Conservation (phyloP, 768 basidiomycete genomes). For the Hericium erinaceus region DNA sequence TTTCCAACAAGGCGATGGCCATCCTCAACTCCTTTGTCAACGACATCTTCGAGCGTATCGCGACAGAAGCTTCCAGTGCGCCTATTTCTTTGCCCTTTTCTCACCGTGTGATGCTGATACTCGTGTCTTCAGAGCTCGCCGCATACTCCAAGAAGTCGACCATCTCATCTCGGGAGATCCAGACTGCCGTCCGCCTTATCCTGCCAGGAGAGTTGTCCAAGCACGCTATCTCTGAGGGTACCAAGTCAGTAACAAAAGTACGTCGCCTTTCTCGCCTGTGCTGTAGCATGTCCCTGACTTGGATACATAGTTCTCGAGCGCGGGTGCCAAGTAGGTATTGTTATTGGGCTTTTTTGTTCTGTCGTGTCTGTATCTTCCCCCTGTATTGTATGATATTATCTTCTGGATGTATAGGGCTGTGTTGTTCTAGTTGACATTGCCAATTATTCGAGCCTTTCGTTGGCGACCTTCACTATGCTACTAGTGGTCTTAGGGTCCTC, state of each 20-base stretch:
- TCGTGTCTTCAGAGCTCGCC: conserved; percentile 62
- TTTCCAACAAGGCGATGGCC: conserved; percentile 98
- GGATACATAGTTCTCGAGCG: conserved; percentile 53
- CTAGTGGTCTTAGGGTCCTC: background rate
- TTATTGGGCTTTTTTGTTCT: conserved; percentile 5
- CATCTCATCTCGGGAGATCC: conserved; percentile 96
- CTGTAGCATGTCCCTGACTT: conserved; percentile 1
- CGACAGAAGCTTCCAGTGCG: conserved; percentile 78
- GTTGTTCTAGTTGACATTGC: background rate
- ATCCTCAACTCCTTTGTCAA: conserved; percentile 95
- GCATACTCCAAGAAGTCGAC: conserved; percentile 98
- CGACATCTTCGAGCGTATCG: conserved; percentile 92
- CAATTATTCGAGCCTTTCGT: background rate
- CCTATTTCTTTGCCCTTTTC: background rate
- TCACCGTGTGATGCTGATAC: background rate
- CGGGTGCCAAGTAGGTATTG: conserved; percentile 50
- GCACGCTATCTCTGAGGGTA: conserved; percentile 91
- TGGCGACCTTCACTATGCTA: background rate
- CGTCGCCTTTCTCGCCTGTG: conserved; percentile 11
- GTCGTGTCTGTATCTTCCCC: conserved; percentile 21
- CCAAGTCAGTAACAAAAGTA: conserved; percentile 84
- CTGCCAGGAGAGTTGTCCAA: conserved; percentile 94
- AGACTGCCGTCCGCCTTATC: conserved; percentile 93
- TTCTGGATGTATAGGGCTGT: background rate
- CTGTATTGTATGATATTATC: conserved; percentile 14